phyloP scores from a whole-genome alignment of 2,329 filamentous ascomycete species.

The Epichloe festucae region DNA sequence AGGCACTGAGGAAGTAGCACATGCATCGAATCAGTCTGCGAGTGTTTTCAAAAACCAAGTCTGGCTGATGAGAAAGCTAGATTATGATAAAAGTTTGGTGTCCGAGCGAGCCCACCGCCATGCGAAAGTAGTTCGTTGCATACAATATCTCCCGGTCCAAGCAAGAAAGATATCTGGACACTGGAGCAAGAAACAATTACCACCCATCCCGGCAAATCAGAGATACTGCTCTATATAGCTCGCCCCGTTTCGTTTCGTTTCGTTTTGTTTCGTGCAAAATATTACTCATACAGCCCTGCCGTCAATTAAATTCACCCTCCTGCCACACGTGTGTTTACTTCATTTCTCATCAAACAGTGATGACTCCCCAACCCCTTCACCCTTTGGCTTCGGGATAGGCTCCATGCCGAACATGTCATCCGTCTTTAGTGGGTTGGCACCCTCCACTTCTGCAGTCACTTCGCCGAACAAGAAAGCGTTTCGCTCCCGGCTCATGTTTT shows the following conservation, averaged over 20 bases:
- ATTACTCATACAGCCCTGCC: not conserved
- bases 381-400: conserved; percentile 25
- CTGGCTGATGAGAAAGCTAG: not conserved
- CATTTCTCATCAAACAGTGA: conserved; percentile 3
- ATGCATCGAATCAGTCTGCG: not conserved
- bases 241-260: too few species aligned
- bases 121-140: too few species aligned
- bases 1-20: conserved; percentile 29
- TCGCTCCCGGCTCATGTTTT: conserved; percentile 36
- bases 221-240: too few species aligned
- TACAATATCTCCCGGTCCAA: too few species aligned
- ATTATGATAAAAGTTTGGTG: not conserved
- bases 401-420: conserved; percentile 45
- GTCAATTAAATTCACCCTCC: not conserved
- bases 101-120: too few species aligned
- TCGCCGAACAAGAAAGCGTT: conserved; percentile 50
- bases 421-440: conserved; percentile 22
- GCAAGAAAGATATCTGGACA: too few species aligned
- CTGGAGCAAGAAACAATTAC: too few species aligned
- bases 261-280: not conserved
- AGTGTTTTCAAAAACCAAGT: too few species aligned
- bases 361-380: not conserved
- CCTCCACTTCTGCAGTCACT: conserved; percentile 23
- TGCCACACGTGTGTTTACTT: not conserved
- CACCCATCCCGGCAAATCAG: too few species aligned